phyloP scores from a whole-genome alignment of 2,329 filamentous ascomycete species.

The Neonectria ditissima region DNA sequence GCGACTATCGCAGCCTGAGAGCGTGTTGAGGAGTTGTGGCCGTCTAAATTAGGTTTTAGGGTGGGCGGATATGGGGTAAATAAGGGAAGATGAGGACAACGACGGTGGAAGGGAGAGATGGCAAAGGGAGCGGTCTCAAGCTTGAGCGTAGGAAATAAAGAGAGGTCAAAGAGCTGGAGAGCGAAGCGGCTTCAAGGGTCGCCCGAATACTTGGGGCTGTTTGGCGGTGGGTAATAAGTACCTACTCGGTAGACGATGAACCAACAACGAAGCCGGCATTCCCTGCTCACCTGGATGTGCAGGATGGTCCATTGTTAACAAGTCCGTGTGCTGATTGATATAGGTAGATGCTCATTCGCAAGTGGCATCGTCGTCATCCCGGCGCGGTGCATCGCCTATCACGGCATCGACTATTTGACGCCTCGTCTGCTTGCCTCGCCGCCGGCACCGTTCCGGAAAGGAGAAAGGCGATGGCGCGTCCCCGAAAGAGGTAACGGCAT shows the following conservation, averaged over 20 bases:
- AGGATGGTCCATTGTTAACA: not conserved
- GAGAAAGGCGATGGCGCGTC: not conserved
- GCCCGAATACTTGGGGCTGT: conserved; percentile 1
- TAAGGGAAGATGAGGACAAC: not conserved
- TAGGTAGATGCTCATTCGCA: not conserved
- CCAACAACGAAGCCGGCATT: not conserved
- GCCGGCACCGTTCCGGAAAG: conserved; percentile 12
- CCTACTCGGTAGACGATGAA: not conserved
- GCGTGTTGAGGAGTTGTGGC: conserved; percentile 4
- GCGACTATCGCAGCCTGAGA: conserved; percentile 6
- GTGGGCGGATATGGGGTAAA: not conserved
- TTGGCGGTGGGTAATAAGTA: not conserved
- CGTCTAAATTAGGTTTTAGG: not conserved
- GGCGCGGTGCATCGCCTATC: not conserved
- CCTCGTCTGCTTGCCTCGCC: conserved; percentile 8
- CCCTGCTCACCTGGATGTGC: not conserved
- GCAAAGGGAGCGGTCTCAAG: not conserved
- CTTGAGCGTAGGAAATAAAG: conserved; percentile 10
- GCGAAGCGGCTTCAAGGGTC: conserved; percentile 1
- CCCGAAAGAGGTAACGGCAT: not conserved
- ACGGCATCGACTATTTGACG: not conserved
- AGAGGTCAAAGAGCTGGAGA: conserved; percentile 14
- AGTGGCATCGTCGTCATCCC: not conserved
- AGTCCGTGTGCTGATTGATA: not conserved
- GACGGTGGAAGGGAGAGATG: not conserved